These are phyloP conservation scores for Clavariopsis aquatica DNA, from an alignment of 495 filamentous ascomycete genomes.

Conservation along the genomic window DNA sequence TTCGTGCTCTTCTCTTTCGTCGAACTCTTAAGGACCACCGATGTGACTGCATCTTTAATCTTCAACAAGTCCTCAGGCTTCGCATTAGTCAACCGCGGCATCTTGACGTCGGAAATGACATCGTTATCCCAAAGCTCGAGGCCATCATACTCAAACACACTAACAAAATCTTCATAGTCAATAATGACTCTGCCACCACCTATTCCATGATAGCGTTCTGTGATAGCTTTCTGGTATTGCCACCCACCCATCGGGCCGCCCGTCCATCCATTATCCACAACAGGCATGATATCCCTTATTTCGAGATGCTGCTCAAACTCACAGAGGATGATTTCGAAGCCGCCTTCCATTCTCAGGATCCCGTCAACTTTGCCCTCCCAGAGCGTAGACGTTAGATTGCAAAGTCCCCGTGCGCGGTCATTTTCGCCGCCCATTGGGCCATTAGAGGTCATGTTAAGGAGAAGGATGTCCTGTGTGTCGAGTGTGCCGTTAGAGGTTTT, in stretches of 20 bases:
- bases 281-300: constrained; percentile 20
- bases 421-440: constrained; percentile 46
- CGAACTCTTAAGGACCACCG: constrained; percentile 40
- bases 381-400: constrained; percentile 49
- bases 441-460: constrained; percentile 44
- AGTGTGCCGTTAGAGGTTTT: constrained; percentile 62
- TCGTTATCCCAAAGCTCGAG: constrained; percentile 15
- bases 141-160: constrained; percentile 54
- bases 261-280: constrained; percentile 22
- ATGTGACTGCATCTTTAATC: constrained; percentile 49
- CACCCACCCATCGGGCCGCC: constrained; percentile 38
- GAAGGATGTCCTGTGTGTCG: constrained; percentile 60
- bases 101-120: constrained; percentile 21
- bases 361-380: constrained; percentile 60
- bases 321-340: constrained; percentile 72
- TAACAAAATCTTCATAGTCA: constrained; percentile 64
- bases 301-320: constrained; percentile 49
- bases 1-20: constrained; percentile 40
- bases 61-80: constrained; percentile 44
- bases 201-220: constrained; percentile 61
- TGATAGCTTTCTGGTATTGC: constrained; percentile 44
- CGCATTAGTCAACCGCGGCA: constrained; percentile 54
- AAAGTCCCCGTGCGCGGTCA: constrained; percentile 53
- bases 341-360: constrained; percentile 66
- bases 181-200: constrained; percentile 55